Conservation (phyloP, 2,329 filamentous ascomycete species). For the Botrytis elliptica region DNA sequence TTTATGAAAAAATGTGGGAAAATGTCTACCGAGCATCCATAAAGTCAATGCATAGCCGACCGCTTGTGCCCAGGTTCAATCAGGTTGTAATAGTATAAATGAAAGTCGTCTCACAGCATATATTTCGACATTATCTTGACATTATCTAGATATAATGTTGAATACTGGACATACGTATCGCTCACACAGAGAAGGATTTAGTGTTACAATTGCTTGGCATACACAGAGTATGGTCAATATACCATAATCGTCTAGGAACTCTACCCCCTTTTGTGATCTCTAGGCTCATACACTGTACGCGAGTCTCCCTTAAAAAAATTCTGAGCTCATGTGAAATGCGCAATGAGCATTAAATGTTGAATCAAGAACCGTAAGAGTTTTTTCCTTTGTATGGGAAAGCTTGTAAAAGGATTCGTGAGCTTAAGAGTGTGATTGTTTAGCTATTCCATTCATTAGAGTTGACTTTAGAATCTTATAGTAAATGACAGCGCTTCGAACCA, state of each 20-base stretch:
- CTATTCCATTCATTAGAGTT: no score
- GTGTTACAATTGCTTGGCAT: not conserved
- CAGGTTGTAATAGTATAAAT: not conserved
- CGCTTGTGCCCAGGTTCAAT: not conserved
- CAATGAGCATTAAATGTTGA: not conserved
- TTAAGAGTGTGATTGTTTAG: no score
- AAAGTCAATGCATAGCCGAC: rapidly evolving
- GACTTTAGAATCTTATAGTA: no score
- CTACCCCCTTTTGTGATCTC: not conserved
- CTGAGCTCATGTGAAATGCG: not conserved
- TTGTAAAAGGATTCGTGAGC: no score
- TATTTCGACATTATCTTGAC: rapidly evolving
- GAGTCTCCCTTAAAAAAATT: not conserved
- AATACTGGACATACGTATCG: not conserved
- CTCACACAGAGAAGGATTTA: not conserved
- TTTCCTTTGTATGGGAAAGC: no score
- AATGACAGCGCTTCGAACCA: no score
- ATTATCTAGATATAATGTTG: no score
- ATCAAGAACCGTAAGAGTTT: no score
- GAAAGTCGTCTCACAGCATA: no score
- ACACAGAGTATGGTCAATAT: not conserved
- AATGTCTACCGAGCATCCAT: rapidly evolving
- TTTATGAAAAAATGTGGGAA: not conserved
- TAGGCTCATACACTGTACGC: not conserved
- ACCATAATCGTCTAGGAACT: not conserved